Evolutionary conservation across 805 yeast genomes (phyloP).

Genomic region (Nakazawaea pomicola): DNA sequence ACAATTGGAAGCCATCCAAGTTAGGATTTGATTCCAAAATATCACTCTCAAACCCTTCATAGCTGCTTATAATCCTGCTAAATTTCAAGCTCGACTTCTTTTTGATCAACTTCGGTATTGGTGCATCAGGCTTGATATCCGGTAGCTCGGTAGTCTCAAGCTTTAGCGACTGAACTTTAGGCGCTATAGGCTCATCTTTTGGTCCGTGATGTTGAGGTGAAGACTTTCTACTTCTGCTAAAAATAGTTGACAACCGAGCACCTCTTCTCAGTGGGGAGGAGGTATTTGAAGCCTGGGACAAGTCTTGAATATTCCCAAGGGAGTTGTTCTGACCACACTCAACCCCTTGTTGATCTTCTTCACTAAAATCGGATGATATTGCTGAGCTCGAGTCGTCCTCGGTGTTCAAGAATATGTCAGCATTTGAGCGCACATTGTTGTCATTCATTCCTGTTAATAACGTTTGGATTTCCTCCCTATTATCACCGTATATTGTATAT

Average conservation of each 20-base stretch:
- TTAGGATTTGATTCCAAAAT: not conserved
- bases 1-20: slow-evolving; percentile 7
- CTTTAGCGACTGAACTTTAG: too few species aligned
- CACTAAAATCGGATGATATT: too few species aligned
- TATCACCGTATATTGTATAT: not conserved
- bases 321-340: not conserved
- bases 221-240: slow-evolving; percentile 4
- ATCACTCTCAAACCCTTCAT: not conserved
- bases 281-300: not conserved
- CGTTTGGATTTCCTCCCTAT: not conserved
- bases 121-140: too few species aligned
- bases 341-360: not conserved
- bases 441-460: not conserved
- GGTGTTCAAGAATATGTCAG: not conserved
- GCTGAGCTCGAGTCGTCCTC: too few species aligned
- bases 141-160: too few species aligned
- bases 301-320: not conserved
- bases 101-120: slow-evolving; percentile 3
- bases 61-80: not conserved
- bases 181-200: too few species aligned
- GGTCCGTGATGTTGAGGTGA: not conserved
- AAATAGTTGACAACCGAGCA: slow-evolving; percentile 7
- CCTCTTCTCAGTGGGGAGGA: slow-evolving; percentile 5
- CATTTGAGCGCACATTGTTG: not conserved
- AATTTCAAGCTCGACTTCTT: slow-evolving; percentile 11